Base-by-base conservation (phyloP, 495 filamentous ascomycete species). In the Acidomyces sp. region DNA sequence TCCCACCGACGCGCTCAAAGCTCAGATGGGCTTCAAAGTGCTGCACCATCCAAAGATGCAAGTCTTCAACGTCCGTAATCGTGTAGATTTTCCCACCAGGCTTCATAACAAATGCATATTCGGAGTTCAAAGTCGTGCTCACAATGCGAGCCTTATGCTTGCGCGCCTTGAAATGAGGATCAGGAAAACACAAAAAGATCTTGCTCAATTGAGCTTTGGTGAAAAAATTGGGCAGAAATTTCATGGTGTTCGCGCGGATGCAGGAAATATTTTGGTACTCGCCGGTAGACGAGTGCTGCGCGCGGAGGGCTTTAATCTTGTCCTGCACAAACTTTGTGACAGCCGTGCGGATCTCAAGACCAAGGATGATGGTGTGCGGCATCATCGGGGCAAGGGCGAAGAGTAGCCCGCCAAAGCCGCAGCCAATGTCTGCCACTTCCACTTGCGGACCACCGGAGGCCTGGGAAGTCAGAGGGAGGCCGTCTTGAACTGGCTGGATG, bases 71-170 rank as follows among this genome's bases (percentile, higher is more conserved):
- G 60, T 97, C 90, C 26, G 90, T 96, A 51, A 97, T 94, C 18
- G 88, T 95, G 53, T 95, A 97, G 28, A 92, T 66, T 29, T 86
- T 67, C 2, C 90, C 90, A 3, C 84, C 85, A 0, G 85, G 85
- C 34, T 68, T 66, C 46, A 97, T 51, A 6, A 81, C 80, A 55
- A 82, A 97, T 0, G 90, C 90, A 60, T 97, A 97, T 61, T 97
- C 90, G 0, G 83, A 80, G 52, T 81, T 83, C 41, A 97, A 64
- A 4, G 80, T 82, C 34, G 80, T 68, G n/a, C 81, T 85, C 17
- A 97, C 78, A 54, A 97, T 97, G 4, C 90, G 66, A 40, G 85
- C 85, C 61, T 96, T 97, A 62, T 94, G 92, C 63, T 97, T 97
- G 36, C 88, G 75, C 18, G 80, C 74, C 65, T 97, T 97, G 68